Conservation (phyloP, 1,284 basidiomycete species). For the Mycosarcoma maydis region DNA sequence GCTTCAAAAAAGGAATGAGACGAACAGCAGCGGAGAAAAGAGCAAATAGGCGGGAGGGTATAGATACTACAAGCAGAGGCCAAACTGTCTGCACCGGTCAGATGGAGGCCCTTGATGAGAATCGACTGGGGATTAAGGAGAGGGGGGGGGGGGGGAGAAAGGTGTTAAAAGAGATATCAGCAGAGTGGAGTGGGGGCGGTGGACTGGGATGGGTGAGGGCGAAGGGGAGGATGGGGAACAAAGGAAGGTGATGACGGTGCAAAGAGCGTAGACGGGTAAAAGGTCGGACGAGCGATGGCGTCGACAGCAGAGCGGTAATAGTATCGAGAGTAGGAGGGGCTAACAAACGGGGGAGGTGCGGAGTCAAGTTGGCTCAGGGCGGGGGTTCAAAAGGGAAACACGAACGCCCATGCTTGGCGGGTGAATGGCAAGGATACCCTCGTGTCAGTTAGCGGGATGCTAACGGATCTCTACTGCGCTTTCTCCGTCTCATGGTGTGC, state of each 20-base stretch:
- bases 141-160: not conserved
- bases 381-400: constrained; percentile 1
- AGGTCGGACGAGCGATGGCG: constrained; percentile 5
- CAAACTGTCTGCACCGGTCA: constrained; percentile 33
- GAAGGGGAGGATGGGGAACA: not conserved
- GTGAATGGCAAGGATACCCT: not conserved
- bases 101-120: constrained; percentile 36
- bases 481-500: not conserved
- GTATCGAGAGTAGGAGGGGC: not conserved
- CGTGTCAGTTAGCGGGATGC: not conserved
- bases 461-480: not conserved
- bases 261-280: constrained; percentile 7
- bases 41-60: not conserved
- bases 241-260: constrained; percentile 7
- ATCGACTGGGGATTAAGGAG: constrained; percentile 1
- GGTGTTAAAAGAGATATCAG: constrained; percentile 1
- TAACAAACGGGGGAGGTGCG: not conserved
- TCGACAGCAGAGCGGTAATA: not conserved
- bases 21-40: not conserved
- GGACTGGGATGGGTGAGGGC: not conserved
- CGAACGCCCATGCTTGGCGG: not conserved
- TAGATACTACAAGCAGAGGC: constrained; percentile 24
- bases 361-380: not conserved
- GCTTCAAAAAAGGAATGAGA: constrained; percentile 7
- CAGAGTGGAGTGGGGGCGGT: not conserved